A percentile compares a stretch with the other conserved stretches of the same genome.
Conservation (phyloP, 2,329 filamentous ascomycete species). For the Delphinella strobiligena region DNA sequence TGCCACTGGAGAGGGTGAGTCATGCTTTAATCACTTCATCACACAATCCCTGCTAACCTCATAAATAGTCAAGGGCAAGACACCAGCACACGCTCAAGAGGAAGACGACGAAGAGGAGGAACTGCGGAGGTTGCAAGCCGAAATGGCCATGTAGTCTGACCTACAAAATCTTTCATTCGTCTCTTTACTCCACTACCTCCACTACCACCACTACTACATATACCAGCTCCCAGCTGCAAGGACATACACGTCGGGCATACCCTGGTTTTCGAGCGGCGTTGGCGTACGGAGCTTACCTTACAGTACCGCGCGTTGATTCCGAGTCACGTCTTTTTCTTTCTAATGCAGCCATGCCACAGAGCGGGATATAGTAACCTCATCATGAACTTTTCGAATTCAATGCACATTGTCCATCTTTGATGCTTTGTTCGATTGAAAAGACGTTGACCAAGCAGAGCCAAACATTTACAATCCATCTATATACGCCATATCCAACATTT, state of each 20-base stretch:
- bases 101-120: constrained; percentile 97
- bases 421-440: no score
- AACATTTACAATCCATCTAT: no score
- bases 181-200: neutral
- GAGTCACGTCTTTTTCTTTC: no score
- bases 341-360: no score
- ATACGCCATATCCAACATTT: neutral
- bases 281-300: neutral
- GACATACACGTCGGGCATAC: neutral
- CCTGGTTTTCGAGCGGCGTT: neutral
- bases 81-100: constrained; percentile 36
- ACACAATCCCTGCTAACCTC: neutral
- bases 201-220: neutral
- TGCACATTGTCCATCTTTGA: no score
- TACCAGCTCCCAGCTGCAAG: neutral
- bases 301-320: no score
- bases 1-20: constrained; percentile 64
- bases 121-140: constrained; percentile 80
- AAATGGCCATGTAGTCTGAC: constrained; percentile 78
- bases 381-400: no score
- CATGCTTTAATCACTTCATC: neutral
- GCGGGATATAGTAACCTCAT: no score
- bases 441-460: no score
- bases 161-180: neutral
- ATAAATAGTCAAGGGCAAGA: constrained; percentile 33